phyloP scores from a whole-genome alignment of 2,329 filamentous ascomycete genomes.

The Sclerotinia sclerotiorum region DNA sequence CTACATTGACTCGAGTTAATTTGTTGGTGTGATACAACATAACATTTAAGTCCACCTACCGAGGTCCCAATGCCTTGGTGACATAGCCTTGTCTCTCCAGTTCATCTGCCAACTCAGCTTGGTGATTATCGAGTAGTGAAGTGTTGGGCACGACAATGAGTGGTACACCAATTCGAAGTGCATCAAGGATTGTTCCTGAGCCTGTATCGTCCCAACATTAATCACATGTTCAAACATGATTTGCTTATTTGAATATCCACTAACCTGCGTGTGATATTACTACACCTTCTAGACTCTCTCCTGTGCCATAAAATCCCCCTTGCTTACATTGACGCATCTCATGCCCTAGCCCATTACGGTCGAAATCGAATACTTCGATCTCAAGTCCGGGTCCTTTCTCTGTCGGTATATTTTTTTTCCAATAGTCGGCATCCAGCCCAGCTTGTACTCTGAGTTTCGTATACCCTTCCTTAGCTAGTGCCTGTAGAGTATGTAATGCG shows the following conservation, averaged over 20 bases:
- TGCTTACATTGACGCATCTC: constrained; percentile 49
- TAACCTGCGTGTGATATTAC: constrained; percentile 88
- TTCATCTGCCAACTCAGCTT: constrained; percentile 79
- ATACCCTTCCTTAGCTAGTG: constrained; percentile 60
- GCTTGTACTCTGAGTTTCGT: constrained; percentile 78
- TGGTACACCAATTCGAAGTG: constrained; percentile 68
- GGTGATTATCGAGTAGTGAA: constrained; percentile 82
- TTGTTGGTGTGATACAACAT: neutral
- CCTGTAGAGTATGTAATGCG: constrained; percentile 58
- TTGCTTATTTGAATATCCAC: constrained; percentile 31
- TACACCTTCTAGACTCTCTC: constrained; percentile 60
- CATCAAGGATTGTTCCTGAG: constrained; percentile 85
- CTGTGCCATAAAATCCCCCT: constrained; percentile 40
- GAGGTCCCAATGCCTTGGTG: constrained; percentile 43
- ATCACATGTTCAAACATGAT: neutral
- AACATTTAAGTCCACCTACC: constrained; percentile 27
- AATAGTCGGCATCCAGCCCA: constrained; percentile 63
- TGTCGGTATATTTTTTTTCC: constrained; percentile 40
- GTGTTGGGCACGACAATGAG: constrained; percentile 90
- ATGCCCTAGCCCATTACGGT: constrained; percentile 54
- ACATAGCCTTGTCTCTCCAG: constrained; percentile 75
- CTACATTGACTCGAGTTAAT: constrained; percentile 23
- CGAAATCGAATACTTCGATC: constrained; percentile 67
- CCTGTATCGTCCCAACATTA: constrained; percentile 51
- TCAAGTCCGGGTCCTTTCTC: constrained; percentile 43